phyloP scores from a whole-genome alignment of 192 early-diverging fungal genomes.

The Gigaspora rosea region DNA sequence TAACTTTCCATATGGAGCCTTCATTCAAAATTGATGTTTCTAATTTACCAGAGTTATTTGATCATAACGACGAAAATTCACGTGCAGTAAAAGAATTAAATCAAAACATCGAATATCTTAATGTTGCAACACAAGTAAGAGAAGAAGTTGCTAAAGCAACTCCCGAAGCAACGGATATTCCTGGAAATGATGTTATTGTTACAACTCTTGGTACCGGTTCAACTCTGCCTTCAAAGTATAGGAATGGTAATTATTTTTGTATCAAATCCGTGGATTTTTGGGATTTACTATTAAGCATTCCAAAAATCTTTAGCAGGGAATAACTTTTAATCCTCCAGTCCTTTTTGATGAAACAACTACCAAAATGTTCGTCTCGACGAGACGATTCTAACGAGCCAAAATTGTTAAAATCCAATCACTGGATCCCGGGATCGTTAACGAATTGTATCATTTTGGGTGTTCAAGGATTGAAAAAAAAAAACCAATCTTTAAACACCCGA shows the following conservation, averaged over 20 bases:
- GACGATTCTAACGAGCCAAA: too few relatives aligned
- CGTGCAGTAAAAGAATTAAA: slow-evolving; percentile 26
- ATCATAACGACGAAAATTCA: slow-evolving; percentile 21
- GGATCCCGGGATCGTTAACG: too few relatives aligned
- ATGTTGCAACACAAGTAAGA: slow-evolving; percentile 35
- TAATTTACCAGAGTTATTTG: slow-evolving; percentile 34
- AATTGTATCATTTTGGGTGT: background rate
- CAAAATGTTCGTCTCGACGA: too few relatives aligned
- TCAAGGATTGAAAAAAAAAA: background rate
- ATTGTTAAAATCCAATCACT: too few relatives aligned
- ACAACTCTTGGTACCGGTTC: slow-evolving; percentile 91
- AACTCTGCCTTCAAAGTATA: slow-evolving; percentile 82
- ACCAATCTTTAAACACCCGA: too few relatives aligned
- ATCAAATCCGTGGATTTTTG: background rate
- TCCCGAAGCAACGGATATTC: slow-evolving; percentile 23
- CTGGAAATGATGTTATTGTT: slow-evolving; percentile 52
- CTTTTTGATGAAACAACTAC: too few relatives aligned
- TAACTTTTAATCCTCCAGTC: too few relatives aligned
- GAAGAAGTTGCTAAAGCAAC: slow-evolving; percentile 31
- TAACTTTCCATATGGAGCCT: slow-evolving; percentile 65
- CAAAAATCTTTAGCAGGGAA: too few relatives aligned
- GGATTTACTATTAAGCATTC: too few relatives aligned
- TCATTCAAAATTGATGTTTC: slow-evolving; percentile 53
- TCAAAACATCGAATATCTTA: slow-evolving; percentile 42
- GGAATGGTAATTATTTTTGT: slow-evolving; percentile 70